A percentile compares a stretch with the other conserved stretches of the same genome.
Evolutionary conservation across 108 stramenopile genomes (phyloP).

Genomic region (Discostella pseudostelligera): DNA sequence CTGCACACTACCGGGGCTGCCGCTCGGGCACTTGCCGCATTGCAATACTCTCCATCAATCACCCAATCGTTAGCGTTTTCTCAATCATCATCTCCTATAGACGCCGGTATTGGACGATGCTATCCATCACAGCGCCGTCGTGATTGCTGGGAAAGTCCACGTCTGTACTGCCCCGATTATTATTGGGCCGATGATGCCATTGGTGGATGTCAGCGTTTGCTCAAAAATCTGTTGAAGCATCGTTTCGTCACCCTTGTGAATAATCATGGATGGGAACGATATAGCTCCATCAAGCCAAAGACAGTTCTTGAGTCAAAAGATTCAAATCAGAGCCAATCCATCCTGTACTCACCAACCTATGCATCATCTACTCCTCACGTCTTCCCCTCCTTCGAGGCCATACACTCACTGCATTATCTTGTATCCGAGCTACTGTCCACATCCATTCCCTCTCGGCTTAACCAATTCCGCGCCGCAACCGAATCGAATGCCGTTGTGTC

Average conservation of each 20-base stretch:
- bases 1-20: background rate
- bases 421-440: constrained; percentile 30
- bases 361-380: constrained; percentile 40
- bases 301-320: background rate
- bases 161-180: constrained; percentile 81
- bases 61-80: constrained; percentile 3
- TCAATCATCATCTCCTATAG: constrained; percentile 9
- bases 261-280: constrained; percentile 40
- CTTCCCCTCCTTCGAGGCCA: constrained; percentile 43
- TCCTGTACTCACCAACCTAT: constrained; percentile 27
- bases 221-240: constrained; percentile 65
- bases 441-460: constrained; percentile 56
- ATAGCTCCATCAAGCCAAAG: constrained; percentile 4
- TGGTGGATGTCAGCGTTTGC: constrained; percentile 57
- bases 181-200: constrained; percentile 83
- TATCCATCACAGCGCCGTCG: constrained; percentile 50
- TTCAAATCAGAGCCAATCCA: background rate
- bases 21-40: background rate
- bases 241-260: constrained; percentile 48
- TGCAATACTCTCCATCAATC: constrained; percentile 6
- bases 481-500: constrained; percentile 76
- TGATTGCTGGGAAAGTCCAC: constrained; percentile 87
- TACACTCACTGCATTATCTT: constrained; percentile 40
- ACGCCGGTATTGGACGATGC: constrained; percentile 44
- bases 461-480: constrained; percentile 75